Evolutionary conservation across 169 alveolate species (phyloP).

Genomic region (Plasmodium gonderi): DNA sequence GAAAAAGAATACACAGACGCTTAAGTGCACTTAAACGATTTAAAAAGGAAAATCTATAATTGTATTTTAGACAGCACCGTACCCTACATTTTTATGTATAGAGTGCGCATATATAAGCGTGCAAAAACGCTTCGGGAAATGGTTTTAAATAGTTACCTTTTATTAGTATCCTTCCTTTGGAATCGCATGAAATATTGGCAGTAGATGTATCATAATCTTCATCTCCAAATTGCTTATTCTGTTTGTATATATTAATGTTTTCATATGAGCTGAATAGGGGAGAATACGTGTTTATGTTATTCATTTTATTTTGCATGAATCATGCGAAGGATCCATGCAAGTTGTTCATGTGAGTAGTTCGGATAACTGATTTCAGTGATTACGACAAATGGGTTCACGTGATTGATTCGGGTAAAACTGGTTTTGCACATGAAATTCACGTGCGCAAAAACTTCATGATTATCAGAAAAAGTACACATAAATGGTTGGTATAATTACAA

Average conservation of each 20-base stretch:
- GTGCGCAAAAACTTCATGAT: neutral
- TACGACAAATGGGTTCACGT: neutral
- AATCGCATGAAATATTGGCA: slow-evolving; percentile 59
- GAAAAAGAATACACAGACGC: neutral
- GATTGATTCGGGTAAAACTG: neutral
- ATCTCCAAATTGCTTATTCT: slow-evolving; percentile 7
- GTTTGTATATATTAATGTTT: slow-evolving; percentile 66
- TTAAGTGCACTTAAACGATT: neutral
- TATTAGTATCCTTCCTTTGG: slow-evolving; percentile 66
- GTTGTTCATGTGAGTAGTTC: neutral
- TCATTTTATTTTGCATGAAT: slow-evolving; percentile 10
- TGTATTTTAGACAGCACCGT: neutral
- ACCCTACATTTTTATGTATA: neutral
- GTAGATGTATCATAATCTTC: slow-evolving; percentile 49
- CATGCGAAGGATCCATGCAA: neutral
- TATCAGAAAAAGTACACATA: neutral
- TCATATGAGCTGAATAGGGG: slow-evolving; percentile 66
- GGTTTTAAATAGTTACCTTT: slow-evolving; percentile 12
- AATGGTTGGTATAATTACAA: neutral
- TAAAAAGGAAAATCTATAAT: neutral
- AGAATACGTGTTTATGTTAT: slow-evolving; percentile 47
- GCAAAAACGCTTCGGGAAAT: neutral
- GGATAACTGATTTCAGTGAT: no score
- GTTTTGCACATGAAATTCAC: neutral
- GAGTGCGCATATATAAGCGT: neutral